Evolutionary conservation across 2,329 filamentous ascomycete genomes (phyloP).

Genomic region (Xylariomycetidae sp.): DNA sequence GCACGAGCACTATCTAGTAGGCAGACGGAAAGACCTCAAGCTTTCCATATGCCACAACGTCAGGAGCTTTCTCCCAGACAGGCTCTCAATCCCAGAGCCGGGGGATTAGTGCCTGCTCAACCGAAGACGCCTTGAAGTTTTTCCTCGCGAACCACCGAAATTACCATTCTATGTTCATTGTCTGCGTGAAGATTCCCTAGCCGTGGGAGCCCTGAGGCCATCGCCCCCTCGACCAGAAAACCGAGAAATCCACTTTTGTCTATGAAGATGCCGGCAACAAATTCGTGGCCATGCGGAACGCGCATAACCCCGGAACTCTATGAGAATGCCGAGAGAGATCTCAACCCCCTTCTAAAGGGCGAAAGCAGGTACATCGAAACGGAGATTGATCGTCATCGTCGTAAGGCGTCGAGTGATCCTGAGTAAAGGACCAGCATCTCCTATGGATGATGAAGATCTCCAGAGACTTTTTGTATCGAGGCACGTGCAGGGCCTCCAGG

Average conservation of each 20-base stretch:
- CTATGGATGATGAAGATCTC: conserved; percentile 23
- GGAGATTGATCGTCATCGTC: conserved; percentile 29
- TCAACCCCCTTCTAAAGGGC: conserved; percentile 26
- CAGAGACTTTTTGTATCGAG: conserved; percentile 22
- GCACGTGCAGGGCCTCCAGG: conserved; percentile 23
- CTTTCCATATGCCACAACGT: conserved; percentile 23
- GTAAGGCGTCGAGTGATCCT: conserved; percentile 21
- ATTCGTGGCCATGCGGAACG: conserved; percentile 25
- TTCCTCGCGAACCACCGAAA: conserved; percentile 25
- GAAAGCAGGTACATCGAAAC: conserved; percentile 28
- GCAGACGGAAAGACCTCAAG: conserved; percentile 22
- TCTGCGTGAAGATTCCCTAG: conserved; percentile 23
- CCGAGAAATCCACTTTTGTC: conserved; percentile 63
- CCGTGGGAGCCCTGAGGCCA: conserved; percentile 17
- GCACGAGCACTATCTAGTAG: conserved; percentile 25
- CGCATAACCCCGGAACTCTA: conserved; percentile 27
- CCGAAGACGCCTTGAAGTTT: conserved; percentile 23
- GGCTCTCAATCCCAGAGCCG: conserved; percentile 19
- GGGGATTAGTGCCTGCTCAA: conserved; percentile 25
- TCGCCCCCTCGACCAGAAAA: conserved; percentile 40
- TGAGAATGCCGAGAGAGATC: conserved; percentile 25
- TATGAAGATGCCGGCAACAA: conserved; percentile 39
- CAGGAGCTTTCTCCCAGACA: conserved; percentile 22
- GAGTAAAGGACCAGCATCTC: conserved; percentile 20
- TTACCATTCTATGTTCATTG: conserved; percentile 30